These are phyloP conservation scores for Metarhizium anisopliae DNA, from an alignment of 2,329 filamentous ascomycete species.

Conservation along the genomic window DNA sequence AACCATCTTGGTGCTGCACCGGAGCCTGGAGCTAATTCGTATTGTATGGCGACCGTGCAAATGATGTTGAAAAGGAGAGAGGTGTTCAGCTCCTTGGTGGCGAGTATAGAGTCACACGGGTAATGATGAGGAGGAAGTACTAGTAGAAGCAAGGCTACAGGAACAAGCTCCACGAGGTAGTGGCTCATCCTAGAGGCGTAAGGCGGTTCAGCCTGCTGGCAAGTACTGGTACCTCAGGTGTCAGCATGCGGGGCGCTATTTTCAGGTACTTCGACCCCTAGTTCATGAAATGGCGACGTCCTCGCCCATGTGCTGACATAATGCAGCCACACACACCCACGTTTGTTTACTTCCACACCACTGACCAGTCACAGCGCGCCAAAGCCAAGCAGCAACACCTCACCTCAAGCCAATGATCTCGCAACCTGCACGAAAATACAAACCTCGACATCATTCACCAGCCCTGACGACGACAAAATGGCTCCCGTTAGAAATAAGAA, in stretches of 20 bases:
- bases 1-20: constrained; percentile 64
- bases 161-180: constrained; percentile 5
- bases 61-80: neutral
- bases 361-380: constrained; percentile 12
- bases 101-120: neutral
- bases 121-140: neutral
- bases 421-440: neutral
- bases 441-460: neutral
- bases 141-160: constrained; percentile 4
- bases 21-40: neutral
- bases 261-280: constrained; percentile 9
- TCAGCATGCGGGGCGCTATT: neutral
- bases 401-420: neutral
- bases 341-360: constrained; percentile 31
- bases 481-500: constrained; percentile 34
- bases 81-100: neutral
- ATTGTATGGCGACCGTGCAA: neutral
- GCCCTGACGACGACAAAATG: constrained; percentile 28
- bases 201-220: constrained; percentile 35
- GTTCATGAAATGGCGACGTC: neutral
- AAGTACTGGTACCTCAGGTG: constrained; percentile 10
- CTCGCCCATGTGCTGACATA: constrained; percentile 6
- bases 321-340: neutral
- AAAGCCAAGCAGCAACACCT: neutral
- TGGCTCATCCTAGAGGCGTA: constrained; percentile 21